Evolutionary conservation across 306 rosid genomes (phyloP).

Genomic region (Pyrus betulifolia): DNA sequence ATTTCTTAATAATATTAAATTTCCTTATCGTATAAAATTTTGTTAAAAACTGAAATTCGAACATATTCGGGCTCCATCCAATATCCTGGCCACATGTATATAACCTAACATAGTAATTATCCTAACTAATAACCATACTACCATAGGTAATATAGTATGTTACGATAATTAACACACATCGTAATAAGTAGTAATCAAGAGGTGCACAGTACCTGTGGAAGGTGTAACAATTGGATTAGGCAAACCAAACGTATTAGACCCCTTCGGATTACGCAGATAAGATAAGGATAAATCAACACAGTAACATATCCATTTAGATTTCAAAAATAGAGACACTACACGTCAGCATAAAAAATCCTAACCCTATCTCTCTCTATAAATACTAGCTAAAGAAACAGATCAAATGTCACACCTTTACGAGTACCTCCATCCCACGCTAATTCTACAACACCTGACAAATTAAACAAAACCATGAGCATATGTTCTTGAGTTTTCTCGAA

Average conservation of each 20-base stretch:
- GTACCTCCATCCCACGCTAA: not conserved
- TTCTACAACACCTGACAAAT: not conserved
- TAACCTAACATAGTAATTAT: not conserved
- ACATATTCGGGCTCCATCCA: too few species aligned
- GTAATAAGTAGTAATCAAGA: not conserved
- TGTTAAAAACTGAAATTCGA: too few species aligned
- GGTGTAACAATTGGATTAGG: not conserved
- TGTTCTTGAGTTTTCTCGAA: not conserved
- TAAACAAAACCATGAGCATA: not conserved
- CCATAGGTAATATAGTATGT: not conserved
- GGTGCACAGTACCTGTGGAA: not conserved
- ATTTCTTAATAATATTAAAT: too few species aligned
- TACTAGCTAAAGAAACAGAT: not conserved
- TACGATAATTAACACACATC: not conserved
- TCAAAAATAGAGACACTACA: not conserved
- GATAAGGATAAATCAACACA: not conserved
- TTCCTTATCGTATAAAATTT: too few species aligned
- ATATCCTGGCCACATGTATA: too few species aligned
- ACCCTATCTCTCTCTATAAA: not conserved
- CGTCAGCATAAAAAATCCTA: not conserved
- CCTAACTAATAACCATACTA: not conserved
- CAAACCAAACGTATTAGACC: not conserved
- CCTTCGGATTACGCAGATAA: not conserved
- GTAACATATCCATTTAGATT: not conserved
- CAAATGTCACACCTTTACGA: not conserved